Base-by-base conservation (phyloP, 495 filamentous ascomycete genomes). In the Lasiosphaeriaceae sp. region DNA sequence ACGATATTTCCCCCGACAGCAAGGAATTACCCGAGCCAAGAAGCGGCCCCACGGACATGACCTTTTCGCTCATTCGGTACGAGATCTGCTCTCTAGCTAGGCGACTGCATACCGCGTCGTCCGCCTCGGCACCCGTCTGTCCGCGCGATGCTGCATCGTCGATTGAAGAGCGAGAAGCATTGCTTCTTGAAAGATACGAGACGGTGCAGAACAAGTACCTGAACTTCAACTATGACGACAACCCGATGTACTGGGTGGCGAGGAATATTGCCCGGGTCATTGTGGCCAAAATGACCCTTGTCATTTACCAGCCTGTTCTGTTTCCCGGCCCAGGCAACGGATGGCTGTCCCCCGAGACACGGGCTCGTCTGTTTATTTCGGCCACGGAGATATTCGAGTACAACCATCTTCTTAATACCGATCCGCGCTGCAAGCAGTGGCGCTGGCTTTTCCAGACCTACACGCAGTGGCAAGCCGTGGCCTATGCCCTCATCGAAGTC, bases 401-500 rank as follows among this genome's bases (percentile, higher is more conserved):
- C 59, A 79, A 78, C n/a, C 71, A 81, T 22, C 64, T 84, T 11
- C 69, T 92, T 12, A 81, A 85, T 58, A 81, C 74, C 11, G 84
- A 87, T 57, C 70, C 79, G 8, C 74, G 80, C 11, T 82, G 81
- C 3, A 77, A 80, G 50, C 80, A 85, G 52, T 96, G 87, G 84
- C 79, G 82, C 22, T 96, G 91, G 91, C 78, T 92, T 9, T 92
- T 90, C 71, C 80, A 84, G 63, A 89, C 85, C 0, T 90, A 92
- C 66, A 85, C 86, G 19, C 89, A 93, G 56, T 90, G 87, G 86
- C 88, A 93, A 58, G 88, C 90, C 4, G 78, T 94, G 3, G 88
- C 86, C 2, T 89, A 89, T 62, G 77, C 86, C 3, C 69, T 96
- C 9, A 80, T 89, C 1, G 93, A 97, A 62, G 77, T 95, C 3